Base-by-base conservation (phyloP, 2,329 filamentous ascomycete species). In the Chaetomium sp. region DNA sequence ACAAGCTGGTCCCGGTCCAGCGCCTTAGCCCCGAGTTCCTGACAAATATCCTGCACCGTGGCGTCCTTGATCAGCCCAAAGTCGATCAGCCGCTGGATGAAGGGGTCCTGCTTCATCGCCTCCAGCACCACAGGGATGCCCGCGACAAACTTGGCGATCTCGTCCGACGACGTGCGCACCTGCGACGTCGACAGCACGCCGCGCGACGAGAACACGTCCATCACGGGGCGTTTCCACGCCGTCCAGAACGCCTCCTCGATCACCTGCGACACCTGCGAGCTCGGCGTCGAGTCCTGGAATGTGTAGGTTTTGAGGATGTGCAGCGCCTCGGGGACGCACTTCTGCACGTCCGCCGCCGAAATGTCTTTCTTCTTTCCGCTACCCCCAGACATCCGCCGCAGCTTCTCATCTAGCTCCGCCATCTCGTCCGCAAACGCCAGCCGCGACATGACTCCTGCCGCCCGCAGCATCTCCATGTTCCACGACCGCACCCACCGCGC, bases 171-270 rank as follows among this genome's bases (percentile, higher is more conserved):
- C 63, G 95, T 80, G 37, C 94, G 88, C 38, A 96, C 89, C 62
- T 88, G 81, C 10, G 88, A 83, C 38, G 88, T 95, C n/a, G 87
- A 83, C 53, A 96, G 77, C 6, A 99, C 85, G 54, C 95, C 95
- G 56, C 86, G 84, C 19, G 87, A 95, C 1, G 91, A 96, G 61
- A 95, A 85, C 6, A 96, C 81, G 66, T 96, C 91, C 55, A 97
- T 90, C 0, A 83, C 86, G 2, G 89, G 84, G 60, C 86, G 87
- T 67, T 84, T 86, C 66, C 88, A 94, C 60, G 89, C 91, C 38
- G 85, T 95, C 94, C 94, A 99, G 68, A 99, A 99, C 0, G 91
- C 89, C 71, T 96, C 89, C 66, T 96, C 91, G 52, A 99, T 89
- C 59, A 89, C 87, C 66, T 90, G 84, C 0, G 91, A 89, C 19